Percentiles rank a stretch among this genome's conserved stretches.
Conservation (phyloP, 2,329 filamentous ascomycete species). For the Pyrenophora teres region DNA sequence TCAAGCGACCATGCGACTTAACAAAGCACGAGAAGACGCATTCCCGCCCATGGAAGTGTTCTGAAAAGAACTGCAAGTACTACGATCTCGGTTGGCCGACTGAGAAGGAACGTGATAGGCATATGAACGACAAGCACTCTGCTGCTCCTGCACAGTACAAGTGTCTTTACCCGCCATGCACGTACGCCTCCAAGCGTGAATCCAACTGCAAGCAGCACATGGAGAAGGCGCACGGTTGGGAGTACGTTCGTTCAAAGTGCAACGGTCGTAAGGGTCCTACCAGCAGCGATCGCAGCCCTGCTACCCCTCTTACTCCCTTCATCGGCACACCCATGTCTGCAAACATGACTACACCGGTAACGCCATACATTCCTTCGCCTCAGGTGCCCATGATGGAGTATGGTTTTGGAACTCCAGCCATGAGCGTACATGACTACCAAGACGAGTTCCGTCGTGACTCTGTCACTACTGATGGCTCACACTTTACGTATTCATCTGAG, state of each 20-base stretch:
- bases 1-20: slow-evolving; percentile 94
- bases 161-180: slow-evolving; percentile 81
- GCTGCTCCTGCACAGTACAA: slow-evolving; percentile 77
- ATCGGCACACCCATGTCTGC: slow-evolving; percentile 44
- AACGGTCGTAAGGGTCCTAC: slow-evolving; percentile 62
- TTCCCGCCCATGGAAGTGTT: slow-evolving; percentile 94
- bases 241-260: slow-evolving; percentile 90
- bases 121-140: slow-evolving; percentile 96
- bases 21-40: slow-evolving; percentile 99
- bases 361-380: slow-evolving; percentile 50
- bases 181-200: slow-evolving; percentile 93
- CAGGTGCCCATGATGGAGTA: slow-evolving; percentile 46
- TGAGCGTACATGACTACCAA: slow-evolving; percentile 36
- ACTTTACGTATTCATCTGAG: slow-evolving; percentile 47
- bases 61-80: slow-evolving; percentile 82
- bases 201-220: slow-evolving; percentile 99
- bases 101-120: slow-evolving; percentile 95
- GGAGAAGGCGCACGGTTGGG: slow-evolving; percentile 93
- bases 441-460: slow-evolving; percentile 47
- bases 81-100: slow-evolving; percentile 90
- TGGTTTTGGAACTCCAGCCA: slow-evolving; percentile 39
- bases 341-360: slow-evolving; percentile 43
- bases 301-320: slow-evolving; percentile 45
- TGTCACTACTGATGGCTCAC: slow-evolving; percentile 43
- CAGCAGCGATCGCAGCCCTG: slow-evolving; percentile 31